Percentiles rank a stretch among this genome's conserved stretches.
phyloP scores from a whole-genome alignment of 2,329 filamentous ascomycete species.

The Xylaria sp. region DNA sequence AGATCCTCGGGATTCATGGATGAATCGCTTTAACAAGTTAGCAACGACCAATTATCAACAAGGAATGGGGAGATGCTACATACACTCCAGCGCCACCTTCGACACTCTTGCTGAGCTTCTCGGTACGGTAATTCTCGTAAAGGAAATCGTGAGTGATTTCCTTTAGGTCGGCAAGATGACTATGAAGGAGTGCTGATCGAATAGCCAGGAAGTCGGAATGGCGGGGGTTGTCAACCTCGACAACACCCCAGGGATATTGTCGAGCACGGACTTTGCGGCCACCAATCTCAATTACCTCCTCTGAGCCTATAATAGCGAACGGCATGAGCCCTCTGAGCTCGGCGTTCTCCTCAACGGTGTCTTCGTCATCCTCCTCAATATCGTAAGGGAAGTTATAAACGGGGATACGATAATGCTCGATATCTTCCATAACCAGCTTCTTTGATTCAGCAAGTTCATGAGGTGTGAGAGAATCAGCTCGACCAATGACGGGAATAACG shows the following conservation, averaged over 20 bases:
- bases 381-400: slow-evolving; percentile 99
- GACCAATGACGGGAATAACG: slow-evolving; percentile 98
- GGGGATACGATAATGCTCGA: slow-evolving; percentile 98
- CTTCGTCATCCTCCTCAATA: slow-evolving; percentile 98
- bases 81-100: slow-evolving; percentile 90
- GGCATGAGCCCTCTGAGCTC: slow-evolving; percentile 98
- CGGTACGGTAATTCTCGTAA: slow-evolving; percentile 99
- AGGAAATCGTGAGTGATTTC: slow-evolving; percentile 99
- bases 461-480: slow-evolving; percentile 96
- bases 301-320: slow-evolving; percentile 97
- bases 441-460: slow-evolving; percentile 98
- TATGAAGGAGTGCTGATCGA: slow-evolving; percentile 94
- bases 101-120: slow-evolving; percentile 99
- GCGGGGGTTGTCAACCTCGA: slow-evolving; percentile 98
- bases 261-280: slow-evolving; percentile 91
- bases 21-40: slow-evolving; percentile 68
- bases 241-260: slow-evolving; percentile 99
- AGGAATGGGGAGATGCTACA: slow-evolving; percentile 56
- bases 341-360: slow-evolving; percentile 98
- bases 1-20: slow-evolving; percentile 99
- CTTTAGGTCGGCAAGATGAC: slow-evolving; percentile 97
- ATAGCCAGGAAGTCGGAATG: slow-evolving; percentile 99
- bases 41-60: slow-evolving; percentile 25
- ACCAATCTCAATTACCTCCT: slow-evolving; percentile 93
- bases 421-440: slow-evolving; percentile 99